Evolutionary conservation across 2,329 filamentous ascomycete species (phyloP), one percentile per base, ranked within the genome.

Genomic region (Penicillium aurantiogriseum): DNA sequence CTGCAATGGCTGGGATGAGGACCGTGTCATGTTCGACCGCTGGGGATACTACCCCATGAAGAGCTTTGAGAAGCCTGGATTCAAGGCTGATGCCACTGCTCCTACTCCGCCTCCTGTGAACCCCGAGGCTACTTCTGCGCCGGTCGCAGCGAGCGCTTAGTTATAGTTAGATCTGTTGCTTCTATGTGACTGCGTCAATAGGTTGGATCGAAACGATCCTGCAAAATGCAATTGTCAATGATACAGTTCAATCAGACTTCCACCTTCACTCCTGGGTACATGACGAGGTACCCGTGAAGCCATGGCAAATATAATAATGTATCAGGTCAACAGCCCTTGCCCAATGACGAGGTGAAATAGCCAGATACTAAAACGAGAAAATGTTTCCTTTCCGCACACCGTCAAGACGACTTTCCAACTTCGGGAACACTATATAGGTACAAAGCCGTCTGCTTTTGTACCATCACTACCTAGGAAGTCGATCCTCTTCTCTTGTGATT

Each of bases 1-100:
- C 56, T 95, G 91, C 72, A 92, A 91, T 65, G 90, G 91, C 31
- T 96, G 90, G 90, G 91, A 94, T 61, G 90, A 95, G 75, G 92
- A 96, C 69, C 87, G 85, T 61, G 86, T 79, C 42, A 90, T 96
- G 86, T 95, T 96, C 77, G 84, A 87, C 2, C 83, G 85, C 51
- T 96, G 91, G 89, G 92, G 92, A 0, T 77, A 94, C 57, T 81
- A 85, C 69, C 89, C 91, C 1, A 96, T 96, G 91, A 76, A 79
- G 62, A 78, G 74, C 59, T 84, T 85, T 69, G 81, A 83, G 55
- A 74, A 75, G 58, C 56, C 58, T 13, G 55, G 51, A 44, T 25
- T 54, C n/a, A 57, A 50, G 48, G 43, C 56, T 40, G 45, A 56
- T 23, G 43, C 59, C 25, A 36, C 54, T 38, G 40, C 56, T 27